phyloP scores from a whole-genome alignment of 148 eudicot genomes.

The Vaccinium darrowii region DNA sequence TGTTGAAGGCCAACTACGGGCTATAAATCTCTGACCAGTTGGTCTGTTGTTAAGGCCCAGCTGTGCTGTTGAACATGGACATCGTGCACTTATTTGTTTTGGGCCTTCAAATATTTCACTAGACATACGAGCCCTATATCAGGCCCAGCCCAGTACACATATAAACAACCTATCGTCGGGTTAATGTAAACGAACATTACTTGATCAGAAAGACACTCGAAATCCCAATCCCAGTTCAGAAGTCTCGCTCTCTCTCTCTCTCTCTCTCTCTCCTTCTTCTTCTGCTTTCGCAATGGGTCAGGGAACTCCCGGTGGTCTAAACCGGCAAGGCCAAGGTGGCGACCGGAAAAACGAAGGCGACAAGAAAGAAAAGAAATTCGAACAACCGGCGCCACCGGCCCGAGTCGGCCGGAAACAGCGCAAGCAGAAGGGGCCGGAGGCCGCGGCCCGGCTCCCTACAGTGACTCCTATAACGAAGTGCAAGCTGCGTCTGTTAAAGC shows the following conservation, averaged over 20 bases:
- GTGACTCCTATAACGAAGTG: slow-evolving; percentile 83
- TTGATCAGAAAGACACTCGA: background rate
- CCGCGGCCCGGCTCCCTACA: slow-evolving; percentile 70
- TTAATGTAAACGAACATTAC: background rate
- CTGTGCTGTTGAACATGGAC: too few species aligned
- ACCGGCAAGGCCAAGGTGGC: slow-evolving; percentile 31
- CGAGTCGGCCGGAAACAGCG: slow-evolving; percentile 94
- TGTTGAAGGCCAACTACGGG: background rate
- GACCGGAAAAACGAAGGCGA: slow-evolving; percentile 60
- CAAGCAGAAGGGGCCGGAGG: slow-evolving; percentile 76
- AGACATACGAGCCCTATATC: background rate
- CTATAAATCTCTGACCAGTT: background rate
- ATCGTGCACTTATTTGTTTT: background rate
- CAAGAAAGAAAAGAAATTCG: slow-evolving; percentile 84
- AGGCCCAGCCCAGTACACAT: background rate
- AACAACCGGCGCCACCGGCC: slow-evolving; percentile 83
- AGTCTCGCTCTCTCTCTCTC: background rate
- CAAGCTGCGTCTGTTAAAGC: slow-evolving; percentile 75
- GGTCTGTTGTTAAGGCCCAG: background rate
- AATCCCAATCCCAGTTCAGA: background rate
- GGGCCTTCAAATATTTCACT: background rate
- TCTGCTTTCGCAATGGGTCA: background rate
- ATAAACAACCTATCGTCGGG: too few species aligned
- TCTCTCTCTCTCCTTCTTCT: too few species aligned
- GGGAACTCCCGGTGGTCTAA: background rate